Evolutionary conservation across 2,329 filamentous ascomycete genomes (phyloP).

Genomic region (Monosporascus ibericus): DNA sequence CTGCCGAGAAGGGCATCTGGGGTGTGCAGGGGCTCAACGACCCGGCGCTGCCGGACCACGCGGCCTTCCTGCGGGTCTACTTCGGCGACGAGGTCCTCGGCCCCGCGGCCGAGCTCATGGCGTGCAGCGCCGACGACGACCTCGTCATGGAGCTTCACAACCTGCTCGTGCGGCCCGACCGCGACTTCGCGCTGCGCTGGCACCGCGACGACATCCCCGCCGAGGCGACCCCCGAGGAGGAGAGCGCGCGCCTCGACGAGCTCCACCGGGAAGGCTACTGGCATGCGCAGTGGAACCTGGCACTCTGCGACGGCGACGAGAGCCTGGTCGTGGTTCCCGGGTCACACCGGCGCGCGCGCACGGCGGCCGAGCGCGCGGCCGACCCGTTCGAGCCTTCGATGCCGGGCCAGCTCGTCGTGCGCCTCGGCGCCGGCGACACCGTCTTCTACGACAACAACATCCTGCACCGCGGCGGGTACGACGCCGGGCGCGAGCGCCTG

Average conservation of each 20-base stretch:
- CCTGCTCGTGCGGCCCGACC: slow-evolving; percentile 67
- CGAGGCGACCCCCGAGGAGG: slow-evolving; percentile 60
- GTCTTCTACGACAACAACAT: slow-evolving; percentile 93
- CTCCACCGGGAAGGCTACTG: slow-evolving; percentile 42
- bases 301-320: slow-evolving; percentile 63
- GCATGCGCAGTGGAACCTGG: slow-evolving; percentile 85
- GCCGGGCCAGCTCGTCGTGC: slow-evolving; percentile 59
- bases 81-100: slow-evolving; percentile 61
- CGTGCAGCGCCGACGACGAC: slow-evolving; percentile 25
- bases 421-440: slow-evolving; percentile 66
- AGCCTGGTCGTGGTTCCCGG: slow-evolving; percentile 73
- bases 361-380: slow-evolving; percentile 60
- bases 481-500: slow-evolving; percentile 52
- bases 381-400: slow-evolving; percentile 57
- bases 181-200: slow-evolving; percentile 72
- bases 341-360: slow-evolving; percentile 66
- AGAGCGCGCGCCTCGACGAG: slow-evolving; percentile 52
- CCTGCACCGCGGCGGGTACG: slow-evolving; percentile 65
- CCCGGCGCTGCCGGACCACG: slow-evolving; percentile 57
- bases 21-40: slow-evolving; percentile 82
- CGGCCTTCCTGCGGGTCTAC: slow-evolving; percentile 62
- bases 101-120: slow-evolving; percentile 60
- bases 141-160: slow-evolving; percentile 88
- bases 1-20: slow-evolving; percentile 66
- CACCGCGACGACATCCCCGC: slow-evolving; percentile 77